Base-by-base conservation (phyloP, 208 protist genomes). In the Wallacemonas rigidus region DNA sequence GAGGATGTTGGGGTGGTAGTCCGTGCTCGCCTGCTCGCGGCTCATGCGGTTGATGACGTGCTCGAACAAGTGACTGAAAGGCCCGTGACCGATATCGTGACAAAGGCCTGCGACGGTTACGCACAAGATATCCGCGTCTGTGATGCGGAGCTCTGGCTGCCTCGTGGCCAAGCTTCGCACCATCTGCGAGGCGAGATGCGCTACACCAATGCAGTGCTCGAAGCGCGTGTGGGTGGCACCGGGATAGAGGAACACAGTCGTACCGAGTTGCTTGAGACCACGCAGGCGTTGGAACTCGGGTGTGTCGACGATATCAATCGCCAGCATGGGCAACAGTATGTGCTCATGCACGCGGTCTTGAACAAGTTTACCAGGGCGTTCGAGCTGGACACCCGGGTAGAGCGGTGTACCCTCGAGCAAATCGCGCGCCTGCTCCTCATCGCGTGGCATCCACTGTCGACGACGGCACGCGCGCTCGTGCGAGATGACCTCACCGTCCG, bases 31-130 rank as follows among this genome's bases (percentile, higher is more conserved):
- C 38, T 68, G 54, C 2, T 69, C 72, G 2, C 8, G 17, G 9
- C 48, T 36, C 35, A 71, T 67, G 56, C 50, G 53, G 43, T 71
- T 63, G 53, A 17, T 82, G 69, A 95, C 90, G 36, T 95, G 89
- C 63, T 99, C 97, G 77, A 99, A 99, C 2, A 97, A 77, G 79
- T 99, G 98, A 6, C 86, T 96, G 79, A 98, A 99, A 6, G 98
- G 97, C 0, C 98, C 98, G 76, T 99, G 98, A 7, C 98, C 98
- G 40, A 98, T 68, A 75, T 98, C 98, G 75, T 99, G 98, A 51
- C 95, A 95, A 1, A 99, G 85, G n/a, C 94, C 98, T 0, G 97
- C 97, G 9, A 99, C 73, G 82, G 91, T 96, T n/a, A 92, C 93
- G 47, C 91, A 67, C 36, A 88, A 53, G 4, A 95, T 77, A 65